Evolutionary conservation across 1,284 basidiomycete genomes (phyloP), one percentile per base, ranked within the genome.

Genomic region (Fistulinella cinereoalba): DNA sequence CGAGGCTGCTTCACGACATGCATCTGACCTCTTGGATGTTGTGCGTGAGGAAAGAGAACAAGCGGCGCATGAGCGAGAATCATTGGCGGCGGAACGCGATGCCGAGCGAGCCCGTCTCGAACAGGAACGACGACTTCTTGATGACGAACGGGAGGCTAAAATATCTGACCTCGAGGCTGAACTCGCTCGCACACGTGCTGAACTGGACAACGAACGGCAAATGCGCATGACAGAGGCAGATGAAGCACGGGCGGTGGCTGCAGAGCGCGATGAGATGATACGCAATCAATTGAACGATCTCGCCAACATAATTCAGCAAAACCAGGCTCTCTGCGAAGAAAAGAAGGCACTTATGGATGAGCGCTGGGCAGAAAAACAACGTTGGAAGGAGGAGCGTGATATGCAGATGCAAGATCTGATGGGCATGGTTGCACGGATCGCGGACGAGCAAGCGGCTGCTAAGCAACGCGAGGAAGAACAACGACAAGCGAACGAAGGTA

Each of bases 291-390:
- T 88, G 19, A 66, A 62, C 3, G 85, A 88, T 50, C 77, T 88
- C 55, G 83, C 85, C 1, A 81, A 81, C 50, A 61, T 88, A 29
- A 72, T 87, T 9, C 79, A 83, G 50, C 77, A 80, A 47, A 83
- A 85, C 50, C 71, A 76, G 1, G 76, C 81, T 21, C 71, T 75
- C 44, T 72, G 73, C 29, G 74, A 76, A 29, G 67, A 70, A 51
- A 85, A 87, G 68, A 79, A 71, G 48, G 69, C 71, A 21, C 52
- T 78, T 11, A 71, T 73, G 67, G 81, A 86, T 13, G 67, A 77
- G 32, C 74, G 79, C 28, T 84, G 76, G 72, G 67, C 68, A 6
- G 74, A 79, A 46, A 84, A 83, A 60, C 57, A 72, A 53, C 63
- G 52, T n/a, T 67, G 81, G 27, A 70, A 79, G 36, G 62, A 66